Base-by-base conservation (phyloP, 768 basidiomycete species). In the Auricularia cornea region DNA sequence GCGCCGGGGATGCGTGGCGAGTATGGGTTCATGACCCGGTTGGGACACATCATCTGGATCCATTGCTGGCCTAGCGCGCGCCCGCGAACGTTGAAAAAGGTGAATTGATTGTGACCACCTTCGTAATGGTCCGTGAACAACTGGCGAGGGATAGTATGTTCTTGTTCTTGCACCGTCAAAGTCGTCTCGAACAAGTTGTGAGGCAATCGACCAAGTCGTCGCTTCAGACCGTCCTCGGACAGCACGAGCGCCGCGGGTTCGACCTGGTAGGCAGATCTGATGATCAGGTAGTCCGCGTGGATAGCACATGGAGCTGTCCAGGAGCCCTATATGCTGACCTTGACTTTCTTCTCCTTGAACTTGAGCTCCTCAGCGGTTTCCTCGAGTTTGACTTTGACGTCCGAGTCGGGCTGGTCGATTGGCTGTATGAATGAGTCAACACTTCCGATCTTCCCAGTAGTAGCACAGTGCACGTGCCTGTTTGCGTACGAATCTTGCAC, bases 351-450 rank as follows among this genome's bases (percentile, higher is more conserved):
- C 44, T 48, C 44, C 20, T 48, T 48, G 44, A 48, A 48, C 44
- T 48, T 48, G 10, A 48, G 44, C 64, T 84, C 81, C 30, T 72
- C 72, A 26, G 75, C 69, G 32, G 90, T 74, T 87, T 87, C 91
- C 29, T 78, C 75, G 67, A 84, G 11, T 18, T 48, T 48, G 20
- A 48, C 44, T 23, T 48, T 48, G 12, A 48, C 44, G 10, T 18
- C 44, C n/a, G n/a, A n/a, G 20, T 48, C 44, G 16, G 35, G 35
- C 35, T 38, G 35, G 8, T 38, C 35, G 16, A 14, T 10, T 8
- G 10, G 35, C 35, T 38, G 35, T n/a, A n/a, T n/a, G n/a, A n/a
- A n/a, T n/a, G n/a, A n/a, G n/a, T n/a, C n/a, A n/a, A n/a, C n/a
- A n/a, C n/a, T n/a, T n/a, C n/a, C n/a, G n/a, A n/a, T n/a, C n/a